Conservation (phyloP, 2,329 filamentous ascomycete species). For the Claviceps maximensis region DNA sequence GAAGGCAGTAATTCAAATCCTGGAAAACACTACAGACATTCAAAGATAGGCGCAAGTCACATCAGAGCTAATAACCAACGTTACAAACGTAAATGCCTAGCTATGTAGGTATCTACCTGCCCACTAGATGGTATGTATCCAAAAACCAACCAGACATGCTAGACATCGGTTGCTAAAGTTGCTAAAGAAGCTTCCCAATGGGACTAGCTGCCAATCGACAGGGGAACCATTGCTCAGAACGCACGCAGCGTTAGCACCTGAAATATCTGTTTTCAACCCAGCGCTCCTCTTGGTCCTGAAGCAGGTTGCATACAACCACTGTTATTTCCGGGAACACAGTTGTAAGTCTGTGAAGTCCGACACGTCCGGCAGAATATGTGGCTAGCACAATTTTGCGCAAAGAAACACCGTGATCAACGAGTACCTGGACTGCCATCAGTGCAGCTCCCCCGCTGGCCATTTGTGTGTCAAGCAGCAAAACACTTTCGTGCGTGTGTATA, state of each 20-base stretch:
- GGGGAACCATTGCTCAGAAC: background rate
- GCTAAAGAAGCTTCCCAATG: background rate
- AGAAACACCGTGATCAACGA: slow-evolving; percentile 83
- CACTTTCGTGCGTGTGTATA: slow-evolving; percentile 61
- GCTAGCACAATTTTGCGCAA: slow-evolving; percentile 82
- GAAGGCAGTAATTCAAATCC: no score
- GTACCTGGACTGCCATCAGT: slow-evolving; percentile 90
- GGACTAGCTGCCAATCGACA: background rate
- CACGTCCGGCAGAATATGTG: slow-evolving; percentile 76
- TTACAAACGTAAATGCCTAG: no score
- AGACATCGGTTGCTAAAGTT: background rate
- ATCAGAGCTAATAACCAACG: background rate
- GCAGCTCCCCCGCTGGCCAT: slow-evolving; percentile 81
- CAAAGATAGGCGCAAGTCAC: background rate
- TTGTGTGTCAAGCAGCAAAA: slow-evolving; percentile 81
- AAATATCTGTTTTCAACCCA: slow-evolving; percentile 90
- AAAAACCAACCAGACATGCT: background rate
- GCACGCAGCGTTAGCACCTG: slow-evolving; percentile 46
- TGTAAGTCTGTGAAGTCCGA: slow-evolving; percentile 72
- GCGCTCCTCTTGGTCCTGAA: slow-evolving; percentile 68
- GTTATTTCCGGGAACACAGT: slow-evolving; percentile 80
- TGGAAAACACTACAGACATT: no score
- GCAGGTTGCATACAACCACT: slow-evolving; percentile 72
- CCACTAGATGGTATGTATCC: background rate
- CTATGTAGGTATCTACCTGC: no score